Conservation (phyloP, 257 asterid genomes). For the Gentiana macrophylla region DNA sequence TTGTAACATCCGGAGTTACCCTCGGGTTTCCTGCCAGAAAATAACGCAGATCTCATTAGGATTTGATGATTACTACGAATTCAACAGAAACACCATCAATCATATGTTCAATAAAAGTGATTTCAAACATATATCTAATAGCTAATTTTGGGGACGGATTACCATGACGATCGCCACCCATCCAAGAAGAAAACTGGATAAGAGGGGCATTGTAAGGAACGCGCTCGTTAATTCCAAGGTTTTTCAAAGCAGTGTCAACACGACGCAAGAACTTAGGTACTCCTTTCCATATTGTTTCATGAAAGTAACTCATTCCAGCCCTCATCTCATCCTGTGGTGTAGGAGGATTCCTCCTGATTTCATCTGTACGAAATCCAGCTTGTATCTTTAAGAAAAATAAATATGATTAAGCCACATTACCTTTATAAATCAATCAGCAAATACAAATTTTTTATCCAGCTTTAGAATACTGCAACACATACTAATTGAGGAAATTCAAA, state of each 20-base stretch:
- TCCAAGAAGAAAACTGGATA: slow-evolving; percentile 94
- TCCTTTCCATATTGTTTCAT: slow-evolving; percentile 95
- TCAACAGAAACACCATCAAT: too few relatives aligned
- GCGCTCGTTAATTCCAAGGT: slow-evolving; percentile 84
- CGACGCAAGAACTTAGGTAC: slow-evolving; percentile 87
- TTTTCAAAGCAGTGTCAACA: slow-evolving; percentile 91
- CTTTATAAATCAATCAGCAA: too few relatives aligned
- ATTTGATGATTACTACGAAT: too few relatives aligned
- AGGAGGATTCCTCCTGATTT: slow-evolving; percentile 88
- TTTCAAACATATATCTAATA: too few relatives aligned
- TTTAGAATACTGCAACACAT: too few relatives aligned
- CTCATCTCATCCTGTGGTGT: slow-evolving; percentile 99
- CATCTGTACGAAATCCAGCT: slow-evolving; percentile 98
- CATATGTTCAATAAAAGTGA: too few relatives aligned
- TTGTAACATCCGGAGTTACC: slow-evolving; percentile 95
- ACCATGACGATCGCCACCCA: slow-evolving; percentile 99
- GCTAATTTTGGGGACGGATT: slow-evolving; percentile 3
- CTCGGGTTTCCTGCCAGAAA: slow-evolving; percentile 56
- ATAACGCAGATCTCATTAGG: slow-evolving; percentile 1
- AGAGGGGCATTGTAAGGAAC: slow-evolving; percentile 92
- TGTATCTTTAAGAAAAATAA: slow-evolving; percentile 44
- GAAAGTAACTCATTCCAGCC: slow-evolving; percentile 97
- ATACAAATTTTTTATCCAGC: too few relatives aligned
- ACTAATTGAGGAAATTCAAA: too few relatives aligned
- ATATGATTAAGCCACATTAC: not conserved